Percentiles rank a stretch among this genome's conserved stretches.
These are phyloP conservation scores for Exserohilum rostratum DNA, from an alignment of 2,329 filamentous ascomycete genomes.

Conservation along the genomic window DNA sequence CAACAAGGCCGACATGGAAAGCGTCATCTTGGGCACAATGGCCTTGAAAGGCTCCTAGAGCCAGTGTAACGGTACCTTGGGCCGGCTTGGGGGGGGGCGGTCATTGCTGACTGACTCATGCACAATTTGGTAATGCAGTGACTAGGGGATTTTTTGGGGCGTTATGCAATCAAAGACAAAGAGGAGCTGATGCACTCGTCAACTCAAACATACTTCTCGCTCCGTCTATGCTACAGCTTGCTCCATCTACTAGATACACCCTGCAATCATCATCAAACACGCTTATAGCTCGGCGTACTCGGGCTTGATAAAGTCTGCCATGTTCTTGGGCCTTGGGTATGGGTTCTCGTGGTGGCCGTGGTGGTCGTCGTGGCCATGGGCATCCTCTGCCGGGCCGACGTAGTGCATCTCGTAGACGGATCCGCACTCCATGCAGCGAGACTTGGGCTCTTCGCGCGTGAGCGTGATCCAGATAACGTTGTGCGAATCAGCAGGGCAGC, in stretches of 20 bases:
- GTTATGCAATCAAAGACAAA: background rate
- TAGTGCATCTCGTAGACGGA: conserved; percentile 98
- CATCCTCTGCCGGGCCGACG: conserved; percentile 79
- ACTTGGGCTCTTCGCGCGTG: conserved; percentile 85
- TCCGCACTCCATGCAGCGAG: conserved; percentile 96
- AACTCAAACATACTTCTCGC: conserved; percentile 25
- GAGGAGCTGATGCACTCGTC: conserved; percentile 3
- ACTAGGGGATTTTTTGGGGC: too few species aligned
- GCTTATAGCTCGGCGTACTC: conserved; percentile 77
- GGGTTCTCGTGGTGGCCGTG: conserved; percentile 52
- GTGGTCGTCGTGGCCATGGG: conserved; percentile 65
- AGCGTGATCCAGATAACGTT: conserved; percentile 87
- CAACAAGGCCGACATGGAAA: conserved; percentile 66
- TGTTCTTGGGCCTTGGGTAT: conserved; percentile 81
- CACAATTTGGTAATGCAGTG: background rate
- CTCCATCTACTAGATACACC: conserved; percentile 39
- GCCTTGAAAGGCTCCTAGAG: conserved; percentile 68
- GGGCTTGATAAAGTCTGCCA: conserved; percentile 93
- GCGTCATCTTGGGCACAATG: conserved; percentile 75
- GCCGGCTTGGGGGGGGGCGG: background rate
- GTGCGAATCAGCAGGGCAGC: conserved; percentile 91
- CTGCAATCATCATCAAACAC: conserved; percentile 14
- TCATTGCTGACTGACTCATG: background rate
- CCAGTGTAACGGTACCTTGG: background rate
- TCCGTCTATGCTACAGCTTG: conserved; percentile 45